Base-by-base conservation (phyloP, 208 protist species). In the Crithidia fasciculata region DNA sequence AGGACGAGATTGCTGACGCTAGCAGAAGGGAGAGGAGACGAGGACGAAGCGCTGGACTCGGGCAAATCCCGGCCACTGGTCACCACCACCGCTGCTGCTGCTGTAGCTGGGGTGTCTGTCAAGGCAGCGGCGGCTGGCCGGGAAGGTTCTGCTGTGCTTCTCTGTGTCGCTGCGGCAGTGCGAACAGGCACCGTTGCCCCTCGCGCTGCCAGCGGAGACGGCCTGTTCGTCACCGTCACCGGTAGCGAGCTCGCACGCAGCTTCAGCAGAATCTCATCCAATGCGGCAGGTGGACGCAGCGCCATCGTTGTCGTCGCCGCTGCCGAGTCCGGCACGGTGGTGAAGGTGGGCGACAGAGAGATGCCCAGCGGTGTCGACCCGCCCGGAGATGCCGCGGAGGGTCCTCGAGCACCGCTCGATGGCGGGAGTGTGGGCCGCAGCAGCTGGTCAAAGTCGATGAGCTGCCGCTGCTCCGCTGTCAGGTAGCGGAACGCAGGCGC, bases 381-480 rank as follows among this genome's bases (percentile, higher is more conserved):
- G 0, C 15, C 18, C 2, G 43, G 56, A 8, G 4, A 12, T 4
- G 67, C 5, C 9, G 37, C 37, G 28, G 15, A 7, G 37, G n/a
- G 37, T 36, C 10, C 45, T n/a, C 12, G 45, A 15, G 12, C 9
- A 13, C 49, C 13, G 16, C 39, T 36, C 4, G 68, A 39, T 9
- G 70, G 70, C 56, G 60, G 43, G 6, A 55, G 67, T 5, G 44
- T 62, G 10, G 82, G 78, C 37, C 64, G 63, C 43, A 87, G 64
- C 4, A 87, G 47, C 5, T 50, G 54, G 18, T 84, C 75, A 76
- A 87, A 87, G 58, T 84, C 64, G 15, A 87, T 13, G 5, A 84
- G 72, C 16, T 60, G 59, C 19, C 82, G 76, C 65, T 84, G 83
- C 43, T 67, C 71, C 15, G 72, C 37, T 12, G 80, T 85, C 40